Percentiles rank a stretch among this genome's conserved stretches.
Evolutionary conservation across 257 asterid genomes (phyloP).

Genomic region (Thymus quinquecostatus): DNA sequence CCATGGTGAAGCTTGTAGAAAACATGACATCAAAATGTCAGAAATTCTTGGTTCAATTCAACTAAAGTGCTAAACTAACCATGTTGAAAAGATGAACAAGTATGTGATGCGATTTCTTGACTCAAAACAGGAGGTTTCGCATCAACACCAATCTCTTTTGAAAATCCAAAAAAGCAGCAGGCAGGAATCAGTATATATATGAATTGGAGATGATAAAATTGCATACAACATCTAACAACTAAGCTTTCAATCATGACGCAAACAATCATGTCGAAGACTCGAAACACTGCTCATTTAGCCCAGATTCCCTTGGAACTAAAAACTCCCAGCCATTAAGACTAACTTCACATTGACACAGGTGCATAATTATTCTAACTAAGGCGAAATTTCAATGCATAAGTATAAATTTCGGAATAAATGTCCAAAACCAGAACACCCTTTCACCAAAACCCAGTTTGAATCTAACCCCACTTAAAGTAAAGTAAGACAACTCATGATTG

Average conservation of each 20-base stretch:
- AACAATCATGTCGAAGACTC: too few species aligned
- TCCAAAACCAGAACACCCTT: neutral
- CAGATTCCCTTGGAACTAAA: neutral
- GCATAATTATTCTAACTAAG: neutral
- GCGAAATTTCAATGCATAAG: neutral
- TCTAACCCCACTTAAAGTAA: neutral
- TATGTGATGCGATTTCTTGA: neutral
- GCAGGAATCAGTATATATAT: too few species aligned
- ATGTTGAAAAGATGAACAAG: neutral
- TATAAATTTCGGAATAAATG: neutral
- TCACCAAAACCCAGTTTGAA: constrained; percentile 9
- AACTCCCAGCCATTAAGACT: neutral
- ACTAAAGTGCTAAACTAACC: neutral
- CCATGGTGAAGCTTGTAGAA: neutral
- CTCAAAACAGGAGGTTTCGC: neutral
- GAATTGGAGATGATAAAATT: too few species aligned
- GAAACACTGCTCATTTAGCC: neutral
- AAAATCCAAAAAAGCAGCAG: neutral
- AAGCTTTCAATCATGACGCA: too few species aligned
- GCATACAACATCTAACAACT: too few species aligned
- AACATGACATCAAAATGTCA: neutral
- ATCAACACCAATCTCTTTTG: constrained; percentile 2
- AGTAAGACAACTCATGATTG: neutral
- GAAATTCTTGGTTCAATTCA: neutral
- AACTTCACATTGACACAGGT: neutral